These are phyloP conservation scores for Bipolaris oryzae DNA, from an alignment of 2,329 filamentous ascomycete species.

Conservation along the genomic window DNA sequence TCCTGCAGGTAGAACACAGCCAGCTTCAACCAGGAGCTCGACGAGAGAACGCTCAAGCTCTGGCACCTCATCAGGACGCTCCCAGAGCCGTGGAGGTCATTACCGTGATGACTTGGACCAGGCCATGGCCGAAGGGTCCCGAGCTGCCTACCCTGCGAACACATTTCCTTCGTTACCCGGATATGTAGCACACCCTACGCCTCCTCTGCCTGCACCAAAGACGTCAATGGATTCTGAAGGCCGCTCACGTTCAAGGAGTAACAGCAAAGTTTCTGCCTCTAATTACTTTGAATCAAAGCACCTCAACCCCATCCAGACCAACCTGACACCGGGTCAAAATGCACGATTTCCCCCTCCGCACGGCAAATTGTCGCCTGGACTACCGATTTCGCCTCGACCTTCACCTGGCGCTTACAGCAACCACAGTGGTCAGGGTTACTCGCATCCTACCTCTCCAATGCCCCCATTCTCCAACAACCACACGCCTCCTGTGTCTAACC, in stretches of 20 bases:
- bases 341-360: slow-evolving; percentile 35
- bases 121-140: slow-evolving; percentile 56
- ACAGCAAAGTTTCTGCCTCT: slow-evolving; percentile 43
- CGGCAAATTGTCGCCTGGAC: slow-evolving; percentile 37
- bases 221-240: slow-evolving; percentile 36
- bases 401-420: slow-evolving; percentile 48
- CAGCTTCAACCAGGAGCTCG: slow-evolving; percentile 49
- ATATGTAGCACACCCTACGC: slow-evolving; percentile 39
- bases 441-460: slow-evolving; percentile 52
- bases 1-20: slow-evolving; percentile 44
- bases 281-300: slow-evolving; percentile 48
- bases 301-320: slow-evolving; percentile 46
- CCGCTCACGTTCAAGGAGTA: slow-evolving; percentile 44
- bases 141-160: slow-evolving; percentile 41
- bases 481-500: slow-evolving; percentile 59
- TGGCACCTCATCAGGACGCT: slow-evolving; percentile 58
- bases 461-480: slow-evolving; percentile 59
- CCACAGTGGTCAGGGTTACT: slow-evolving; percentile 35
- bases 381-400: slow-evolving; percentile 46
- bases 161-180: slow-evolving; percentile 43
- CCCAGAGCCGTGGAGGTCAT: slow-evolving; percentile 57
- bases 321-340: slow-evolving; percentile 25
- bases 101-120: slow-evolving; percentile 60
- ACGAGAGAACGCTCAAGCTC: slow-evolving; percentile 62
- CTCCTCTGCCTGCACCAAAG: slow-evolving; percentile 36